Evolutionary conservation across 108 stramenopile genomes (phyloP).

Genomic region (Aurantiochytrium sp.): DNA sequence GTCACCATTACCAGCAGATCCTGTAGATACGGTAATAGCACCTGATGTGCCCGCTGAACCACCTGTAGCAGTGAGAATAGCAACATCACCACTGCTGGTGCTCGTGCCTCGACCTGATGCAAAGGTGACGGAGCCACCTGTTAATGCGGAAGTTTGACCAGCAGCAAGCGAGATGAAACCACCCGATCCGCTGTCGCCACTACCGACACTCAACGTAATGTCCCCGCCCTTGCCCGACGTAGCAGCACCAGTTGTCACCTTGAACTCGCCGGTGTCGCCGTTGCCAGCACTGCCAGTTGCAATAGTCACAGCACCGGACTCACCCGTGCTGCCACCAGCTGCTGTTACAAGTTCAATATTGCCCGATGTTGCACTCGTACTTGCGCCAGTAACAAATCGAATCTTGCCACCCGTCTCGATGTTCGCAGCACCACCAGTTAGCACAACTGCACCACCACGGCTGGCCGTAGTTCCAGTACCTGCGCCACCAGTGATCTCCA

Average conservation of each 20-base stretch:
- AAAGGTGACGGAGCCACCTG: too few relatives aligned
- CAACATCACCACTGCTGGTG: not conserved
- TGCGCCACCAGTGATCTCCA: too few relatives aligned
- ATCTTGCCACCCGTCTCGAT: not conserved
- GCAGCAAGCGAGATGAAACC: too few relatives aligned
- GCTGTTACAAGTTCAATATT: not conserved
- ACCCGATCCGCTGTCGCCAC: slow-evolving; percentile 22
- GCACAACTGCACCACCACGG: not conserved
- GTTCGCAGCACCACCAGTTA: not conserved
- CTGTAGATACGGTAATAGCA: too few relatives aligned
- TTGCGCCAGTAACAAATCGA: not conserved
- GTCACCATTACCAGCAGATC: too few relatives aligned
- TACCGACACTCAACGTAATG: not conserved
- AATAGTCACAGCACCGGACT: slow-evolving; percentile 24
- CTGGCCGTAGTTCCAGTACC: not conserved
- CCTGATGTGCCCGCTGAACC: slow-evolving; percentile 12
- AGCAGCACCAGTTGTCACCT: slow-evolving; percentile 28
- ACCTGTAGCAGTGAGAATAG: not conserved
- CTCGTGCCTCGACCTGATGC: too few relatives aligned
- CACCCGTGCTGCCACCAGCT: not conserved
- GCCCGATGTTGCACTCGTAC: not conserved
- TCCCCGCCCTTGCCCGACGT: not conserved
- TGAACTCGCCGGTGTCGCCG: slow-evolving; percentile 16
- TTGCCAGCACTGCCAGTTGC: not conserved
- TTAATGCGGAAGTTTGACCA: too few relatives aligned